Percentiles rank a stretch among this genome's conserved stretches.
Conservation (phyloP, 345 rosid species). For the Ricinus communis region DNA sequence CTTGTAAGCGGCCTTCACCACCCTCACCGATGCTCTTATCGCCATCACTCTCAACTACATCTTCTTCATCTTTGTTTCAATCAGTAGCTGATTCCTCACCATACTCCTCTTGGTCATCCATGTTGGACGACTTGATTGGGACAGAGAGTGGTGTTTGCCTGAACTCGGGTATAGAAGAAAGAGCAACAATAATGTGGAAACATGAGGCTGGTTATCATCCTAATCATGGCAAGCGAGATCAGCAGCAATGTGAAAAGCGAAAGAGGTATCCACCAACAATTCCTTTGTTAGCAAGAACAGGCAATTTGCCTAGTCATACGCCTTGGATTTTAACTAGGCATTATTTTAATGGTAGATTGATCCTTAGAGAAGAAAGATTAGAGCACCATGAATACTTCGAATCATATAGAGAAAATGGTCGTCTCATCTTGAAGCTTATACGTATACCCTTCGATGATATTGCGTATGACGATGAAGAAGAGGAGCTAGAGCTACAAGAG, state of each 20-base stretch:
- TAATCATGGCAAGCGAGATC: background rate
- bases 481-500: slow-evolving; percentile 7
- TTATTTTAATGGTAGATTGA: slow-evolving; percentile 45
- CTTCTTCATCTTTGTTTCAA: background rate
- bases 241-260: background rate
- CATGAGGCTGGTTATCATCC: too few relatives aligned
- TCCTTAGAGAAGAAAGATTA: slow-evolving; percentile 44
- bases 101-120: slow-evolving; percentile 17
- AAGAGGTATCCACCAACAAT: slow-evolving; percentile 49
- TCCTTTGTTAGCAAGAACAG: slow-evolving; percentile 42
- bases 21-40: background rate
- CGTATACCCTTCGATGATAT: slow-evolving; percentile 36
- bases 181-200: background rate
- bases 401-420: slow-evolving; percentile 41
- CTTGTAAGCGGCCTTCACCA: background rate
- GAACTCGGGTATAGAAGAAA: background rate
- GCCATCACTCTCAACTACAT: background rate
- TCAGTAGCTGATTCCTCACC: slow-evolving; percentile 21
- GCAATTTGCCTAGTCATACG: slow-evolving; percentile 37
- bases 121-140: slow-evolving; percentile 38
- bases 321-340: slow-evolving; percentile 44
- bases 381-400: slow-evolving; percentile 46
- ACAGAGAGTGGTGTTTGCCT: slow-evolving; percentile 42
- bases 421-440: slow-evolving; percentile 43
- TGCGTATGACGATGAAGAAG: background rate